Percentiles rank a stretch among this genome's conserved stretches.
These are phyloP conservation scores for Coemansia sp. DNA, from an alignment of 192 early-diverging fungal genomes.

Conservation along the genomic window DNA sequence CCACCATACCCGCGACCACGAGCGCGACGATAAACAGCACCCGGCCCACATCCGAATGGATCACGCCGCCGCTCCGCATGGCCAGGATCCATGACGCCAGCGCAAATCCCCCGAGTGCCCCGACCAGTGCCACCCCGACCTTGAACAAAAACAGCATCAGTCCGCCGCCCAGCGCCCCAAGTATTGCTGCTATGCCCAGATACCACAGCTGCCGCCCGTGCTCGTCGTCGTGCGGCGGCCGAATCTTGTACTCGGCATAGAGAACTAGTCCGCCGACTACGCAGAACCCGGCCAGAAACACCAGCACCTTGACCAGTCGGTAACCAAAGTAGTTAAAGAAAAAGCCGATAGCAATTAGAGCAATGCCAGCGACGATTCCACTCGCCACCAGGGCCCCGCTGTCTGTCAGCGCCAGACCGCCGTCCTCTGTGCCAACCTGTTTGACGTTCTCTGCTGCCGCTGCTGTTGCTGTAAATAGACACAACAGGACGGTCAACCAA, in stretches of 20 bases:
- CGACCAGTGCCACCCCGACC: conserved; percentile 70
- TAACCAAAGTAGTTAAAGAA: conserved; percentile 67
- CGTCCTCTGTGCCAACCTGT: conserved; percentile 10
- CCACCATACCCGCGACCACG: conserved; percentile 58
- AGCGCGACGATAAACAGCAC: conserved; percentile 66
- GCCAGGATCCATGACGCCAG: conserved; percentile 70
- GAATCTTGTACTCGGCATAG: conserved; percentile 40
- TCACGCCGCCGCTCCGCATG: conserved; percentile 58
- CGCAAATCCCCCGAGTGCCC: conserved; percentile 73
- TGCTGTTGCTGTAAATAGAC: too few relatives aligned
- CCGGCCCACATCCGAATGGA: conserved; percentile 59
- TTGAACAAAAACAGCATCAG: conserved; percentile 64
- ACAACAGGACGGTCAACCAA: too few relatives aligned
- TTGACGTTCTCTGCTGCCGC: neutral
- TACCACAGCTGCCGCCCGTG: conserved; percentile 39
- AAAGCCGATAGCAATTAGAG: conserved; percentile 61
- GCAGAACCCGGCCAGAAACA: conserved; percentile 78
- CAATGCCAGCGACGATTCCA: conserved; percentile 57
- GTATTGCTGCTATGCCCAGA: conserved; percentile 57
- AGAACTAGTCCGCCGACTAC: conserved; percentile 51
- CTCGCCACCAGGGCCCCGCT: conserved; percentile 33
- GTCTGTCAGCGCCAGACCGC: conserved; percentile 31
- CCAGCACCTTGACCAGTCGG: conserved; percentile 60
- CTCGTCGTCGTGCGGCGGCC: conserved; percentile 41
- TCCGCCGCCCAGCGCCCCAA: conserved; percentile 64